Conservation (phyloP, 2,329 filamentous ascomycete species). For the Penicillium sp. region DNA sequence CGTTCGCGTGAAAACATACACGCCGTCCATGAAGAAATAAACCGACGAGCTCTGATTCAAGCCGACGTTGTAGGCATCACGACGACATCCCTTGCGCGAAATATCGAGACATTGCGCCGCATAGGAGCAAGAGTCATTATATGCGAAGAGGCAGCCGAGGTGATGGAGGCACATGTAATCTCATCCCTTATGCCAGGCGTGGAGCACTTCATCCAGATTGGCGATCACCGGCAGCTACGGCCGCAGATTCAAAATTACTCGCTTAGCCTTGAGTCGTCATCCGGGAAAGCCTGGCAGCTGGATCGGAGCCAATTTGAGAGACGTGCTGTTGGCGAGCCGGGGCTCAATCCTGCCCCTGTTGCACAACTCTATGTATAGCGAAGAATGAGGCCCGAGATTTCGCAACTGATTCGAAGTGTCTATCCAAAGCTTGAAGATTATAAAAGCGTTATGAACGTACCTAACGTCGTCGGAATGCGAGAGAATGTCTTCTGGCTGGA, state of each 20-base stretch:
- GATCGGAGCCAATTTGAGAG: constrained; percentile 14
- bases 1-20: background rate
- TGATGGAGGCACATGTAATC: constrained; percentile 59
- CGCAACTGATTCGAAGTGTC: constrained; percentile 3
- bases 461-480: constrained; percentile 10
- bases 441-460: background rate
- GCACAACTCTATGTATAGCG: constrained; percentile 9
- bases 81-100: constrained; percentile 6
- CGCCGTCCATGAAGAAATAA: constrained; percentile 4
- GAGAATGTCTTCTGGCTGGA: constrained; percentile 23
- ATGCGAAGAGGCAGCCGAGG: constrained; percentile 67
- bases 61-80: constrained; percentile 16
- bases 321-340: constrained; percentile 7
- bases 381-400: constrained; percentile 12
- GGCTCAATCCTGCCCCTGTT: constrained; percentile 1
- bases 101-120: constrained; percentile 10
- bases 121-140: constrained; percentile 41
- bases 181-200: constrained; percentile 37
- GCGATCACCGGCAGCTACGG: constrained; percentile 35
- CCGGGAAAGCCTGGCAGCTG: constrained; percentile 5
- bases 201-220: constrained; percentile 40
- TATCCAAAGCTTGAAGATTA: constrained; percentile 9
- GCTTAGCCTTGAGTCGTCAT: constrained; percentile 4
- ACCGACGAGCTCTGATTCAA: constrained; percentile 2
- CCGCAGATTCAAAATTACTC: constrained; percentile 26